phyloP scores from a whole-genome alignment of 371 early-diverging fungal species.

The Mucor sp. region DNA sequence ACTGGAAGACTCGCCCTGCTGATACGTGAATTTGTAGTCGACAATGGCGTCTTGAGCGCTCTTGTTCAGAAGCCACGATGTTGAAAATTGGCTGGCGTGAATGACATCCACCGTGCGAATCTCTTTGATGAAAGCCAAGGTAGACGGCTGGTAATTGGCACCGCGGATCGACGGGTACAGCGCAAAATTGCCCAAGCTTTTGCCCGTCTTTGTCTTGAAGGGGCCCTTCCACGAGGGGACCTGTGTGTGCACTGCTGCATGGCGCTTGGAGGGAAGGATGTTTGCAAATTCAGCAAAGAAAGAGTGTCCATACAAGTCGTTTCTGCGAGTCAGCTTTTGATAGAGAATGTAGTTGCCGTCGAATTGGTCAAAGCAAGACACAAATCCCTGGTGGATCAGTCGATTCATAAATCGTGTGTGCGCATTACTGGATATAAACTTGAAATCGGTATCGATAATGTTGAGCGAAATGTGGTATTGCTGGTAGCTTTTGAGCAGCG shows the following conservation, averaged over 20 bases:
- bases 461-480: not conserved
- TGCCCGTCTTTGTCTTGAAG: slow-evolving; percentile 9
- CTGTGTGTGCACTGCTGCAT: not conserved
- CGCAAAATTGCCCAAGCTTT: not conserved
- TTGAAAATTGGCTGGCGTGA: slow-evolving; percentile 14
- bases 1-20: not conserved
- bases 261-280: not conserved
- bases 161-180: not conserved
- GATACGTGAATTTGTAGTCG: not conserved
- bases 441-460: not conserved
- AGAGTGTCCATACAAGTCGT: slow-evolving; percentile 11
- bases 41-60: not conserved
- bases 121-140: slow-evolving; percentile 5
- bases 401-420: not conserved
- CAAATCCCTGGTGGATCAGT: slow-evolving; percentile 8
- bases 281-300: slow-evolving; percentile 16
- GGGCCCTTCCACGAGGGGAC: slow-evolving; percentile 17
- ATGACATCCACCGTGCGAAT: not conserved
- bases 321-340: not conserved
- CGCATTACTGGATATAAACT: not conserved
- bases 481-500: slow-evolving; percentile 6
- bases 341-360: slow-evolving; percentile 4
- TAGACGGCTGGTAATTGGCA: not conserved
- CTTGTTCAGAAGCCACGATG: slow-evolving; percentile 1
- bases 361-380: slow-evolving; percentile 1